Evolutionary conservation across 1,139 yeast genomes (phyloP).

Genomic region (Geotrichum australiense): DNA sequence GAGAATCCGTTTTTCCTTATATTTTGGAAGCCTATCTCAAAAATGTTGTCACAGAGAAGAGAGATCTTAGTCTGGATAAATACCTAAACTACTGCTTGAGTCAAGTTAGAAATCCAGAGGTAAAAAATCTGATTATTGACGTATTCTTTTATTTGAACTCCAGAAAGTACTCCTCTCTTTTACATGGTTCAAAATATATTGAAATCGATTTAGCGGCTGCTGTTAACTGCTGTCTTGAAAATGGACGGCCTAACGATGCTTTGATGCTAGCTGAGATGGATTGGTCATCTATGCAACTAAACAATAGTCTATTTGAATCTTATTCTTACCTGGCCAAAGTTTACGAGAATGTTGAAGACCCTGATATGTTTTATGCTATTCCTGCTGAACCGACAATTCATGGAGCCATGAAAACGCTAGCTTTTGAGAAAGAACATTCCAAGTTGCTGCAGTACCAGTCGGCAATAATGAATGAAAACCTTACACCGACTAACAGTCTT

Average conservation of each 20-base stretch:
- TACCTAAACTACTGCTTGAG: slow-evolving; percentile 7
- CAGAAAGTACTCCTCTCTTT: neutral
- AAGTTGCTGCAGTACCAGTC: slow-evolving; percentile 16
- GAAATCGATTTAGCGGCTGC: slow-evolving; percentile 8
- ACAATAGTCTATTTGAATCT: slow-evolving; percentile 3
- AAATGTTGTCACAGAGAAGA: neutral
- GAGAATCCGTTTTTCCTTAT: slow-evolving; percentile 7
- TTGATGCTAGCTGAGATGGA: slow-evolving; percentile 13
- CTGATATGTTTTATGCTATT: slow-evolving; percentile 19
- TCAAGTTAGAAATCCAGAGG: neutral
- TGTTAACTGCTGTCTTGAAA: slow-evolving; percentile 7
- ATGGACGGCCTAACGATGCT: slow-evolving; percentile 7
- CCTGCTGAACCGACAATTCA: slow-evolving; percentile 8
- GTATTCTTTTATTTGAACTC: slow-evolving; percentile 11
- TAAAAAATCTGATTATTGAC: slow-evolving; percentile 8
- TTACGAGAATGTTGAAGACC: slow-evolving; percentile 10
- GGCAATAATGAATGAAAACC: slow-evolving; percentile 10
- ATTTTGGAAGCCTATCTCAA: slow-evolving; percentile 6
- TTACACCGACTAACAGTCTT: neutral
- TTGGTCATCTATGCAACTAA: slow-evolving; percentile 9
- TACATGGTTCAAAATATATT: slow-evolving; percentile 2
- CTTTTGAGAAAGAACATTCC: slow-evolving; percentile 11
- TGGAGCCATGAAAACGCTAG: slow-evolving; percentile 12
- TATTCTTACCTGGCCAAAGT: slow-evolving; percentile 4
- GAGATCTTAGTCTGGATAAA: slow-evolving; percentile 4